Percentiles rank a stretch among this genome's conserved stretches.
phyloP scores from a whole-genome alignment of 768 basidiomycete species.

The Holtermanniella nyarrowii region DNA sequence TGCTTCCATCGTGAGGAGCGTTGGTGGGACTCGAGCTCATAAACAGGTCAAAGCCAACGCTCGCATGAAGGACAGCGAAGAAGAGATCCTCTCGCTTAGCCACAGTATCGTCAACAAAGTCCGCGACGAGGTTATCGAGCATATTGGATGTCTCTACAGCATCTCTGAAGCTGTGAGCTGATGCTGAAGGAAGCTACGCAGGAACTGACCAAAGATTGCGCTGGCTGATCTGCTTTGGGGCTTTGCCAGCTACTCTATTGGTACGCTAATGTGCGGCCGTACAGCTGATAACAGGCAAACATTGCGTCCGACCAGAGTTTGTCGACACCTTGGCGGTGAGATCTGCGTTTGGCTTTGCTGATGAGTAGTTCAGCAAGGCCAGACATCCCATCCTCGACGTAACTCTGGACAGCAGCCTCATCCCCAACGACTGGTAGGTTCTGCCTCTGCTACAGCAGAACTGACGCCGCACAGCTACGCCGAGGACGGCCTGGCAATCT shows the following conservation, averaged over 20 bases:
- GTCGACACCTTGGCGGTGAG: slow-evolving; percentile 24
- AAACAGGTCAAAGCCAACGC: slow-evolving; percentile 74
- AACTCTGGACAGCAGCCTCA: slow-evolving; percentile 57
- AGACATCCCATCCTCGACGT: slow-evolving; percentile 79
- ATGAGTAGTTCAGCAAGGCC: slow-evolving; percentile 58
- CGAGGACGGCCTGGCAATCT: slow-evolving; percentile 54
- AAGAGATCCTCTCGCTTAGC: slow-evolving; percentile 77
- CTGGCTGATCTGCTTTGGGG: slow-evolving; percentile 82
- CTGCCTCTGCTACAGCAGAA: too few relatives aligned
- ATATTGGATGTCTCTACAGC: slow-evolving; percentile 65
- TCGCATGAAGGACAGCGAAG: slow-evolving; percentile 79
- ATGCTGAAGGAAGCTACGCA: not conserved
- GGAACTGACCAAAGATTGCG: slow-evolving; percentile 52
- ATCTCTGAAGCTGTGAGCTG: slow-evolving; percentile 73
- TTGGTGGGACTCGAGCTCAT: slow-evolving; percentile 2
- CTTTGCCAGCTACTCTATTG: slow-evolving; percentile 70
- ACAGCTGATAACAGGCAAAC: not conserved
- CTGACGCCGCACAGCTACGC: slow-evolving; percentile 15
- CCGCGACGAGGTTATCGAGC: slow-evolving; percentile 55
- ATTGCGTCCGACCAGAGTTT: slow-evolving; percentile 66
- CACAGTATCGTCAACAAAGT: slow-evolving; percentile 74
- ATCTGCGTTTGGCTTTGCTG: not conserved
- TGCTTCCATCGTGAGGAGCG: slow-evolving; percentile 56
- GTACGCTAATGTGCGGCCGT: slow-evolving; percentile 46
- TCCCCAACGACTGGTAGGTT: slow-evolving; percentile 77